Evolutionary conservation across 306 rosid genomes (phyloP).

Genomic region (Oxytropis ochrocephala): DNA sequence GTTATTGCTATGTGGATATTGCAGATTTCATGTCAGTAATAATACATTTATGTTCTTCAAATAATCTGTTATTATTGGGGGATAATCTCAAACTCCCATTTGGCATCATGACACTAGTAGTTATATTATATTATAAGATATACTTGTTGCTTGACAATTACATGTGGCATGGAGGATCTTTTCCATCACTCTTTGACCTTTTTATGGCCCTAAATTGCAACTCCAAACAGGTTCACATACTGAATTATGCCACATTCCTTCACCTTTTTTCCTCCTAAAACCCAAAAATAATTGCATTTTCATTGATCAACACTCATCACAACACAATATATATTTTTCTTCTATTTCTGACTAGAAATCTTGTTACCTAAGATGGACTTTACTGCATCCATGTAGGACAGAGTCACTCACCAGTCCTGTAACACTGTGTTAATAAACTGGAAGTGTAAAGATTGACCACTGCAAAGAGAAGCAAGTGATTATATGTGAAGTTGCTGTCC

Average conservation of each 20-base stretch:
- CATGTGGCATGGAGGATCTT: conserved; percentile 69
- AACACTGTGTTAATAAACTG: conserved; percentile 51
- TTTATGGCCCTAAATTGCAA: conserved; percentile 64
- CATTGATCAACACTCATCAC: background rate
- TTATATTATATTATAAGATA: too few relatives aligned
- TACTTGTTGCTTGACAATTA: conserved; percentile 88
- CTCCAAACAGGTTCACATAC: conserved; percentile 60
- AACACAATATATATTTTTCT: background rate
- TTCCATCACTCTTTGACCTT: conserved; percentile 69
- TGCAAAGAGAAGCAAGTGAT: conserved; percentile 65
- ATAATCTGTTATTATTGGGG: too few relatives aligned
- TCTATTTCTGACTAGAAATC: background rate
- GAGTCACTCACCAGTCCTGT: conserved; percentile 48
- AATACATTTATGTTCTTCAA: too few relatives aligned
- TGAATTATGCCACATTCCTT: conserved; percentile 58
- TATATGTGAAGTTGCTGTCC: conserved; percentile 69
- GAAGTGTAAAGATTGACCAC: conserved; percentile 59
- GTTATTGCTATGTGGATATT: too few relatives aligned
- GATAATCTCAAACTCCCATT: too few relatives aligned
- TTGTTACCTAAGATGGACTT: conserved; percentile 58
- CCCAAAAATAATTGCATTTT: background rate
- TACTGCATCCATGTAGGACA: conserved; percentile 67
- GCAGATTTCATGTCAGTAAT: too few relatives aligned
- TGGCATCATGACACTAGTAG: too few relatives aligned
- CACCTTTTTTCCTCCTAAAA: conserved; percentile 58